phyloP scores from a whole-genome alignment of 2,329 filamentous ascomycete genomes.

The Xylariaceae sp. region DNA sequence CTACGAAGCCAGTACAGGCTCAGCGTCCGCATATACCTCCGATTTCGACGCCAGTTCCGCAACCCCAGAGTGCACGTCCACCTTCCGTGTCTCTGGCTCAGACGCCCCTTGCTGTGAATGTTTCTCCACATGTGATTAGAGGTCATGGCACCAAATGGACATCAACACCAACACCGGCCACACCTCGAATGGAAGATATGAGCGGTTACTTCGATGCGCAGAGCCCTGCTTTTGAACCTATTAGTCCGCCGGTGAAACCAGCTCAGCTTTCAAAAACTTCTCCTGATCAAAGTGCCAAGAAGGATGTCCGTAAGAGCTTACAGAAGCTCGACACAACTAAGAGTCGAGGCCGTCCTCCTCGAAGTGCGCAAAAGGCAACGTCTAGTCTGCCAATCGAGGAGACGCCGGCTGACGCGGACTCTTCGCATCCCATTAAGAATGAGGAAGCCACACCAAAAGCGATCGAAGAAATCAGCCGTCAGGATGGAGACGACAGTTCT shows the following conservation, averaged over 20 bases:
- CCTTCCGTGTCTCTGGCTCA: constrained; percentile 15
- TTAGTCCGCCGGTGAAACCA: constrained; percentile 48
- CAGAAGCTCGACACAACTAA: constrained; percentile 21
- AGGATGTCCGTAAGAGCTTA: constrained; percentile 28
- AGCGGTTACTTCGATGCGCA: constrained; percentile 35
- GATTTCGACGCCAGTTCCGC: constrained; percentile 17
- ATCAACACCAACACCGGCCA: constrained; percentile 52
- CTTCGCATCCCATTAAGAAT: constrained; percentile 47
- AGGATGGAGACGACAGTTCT: constrained; percentile 50
- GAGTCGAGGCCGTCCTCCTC: constrained; percentile 30
- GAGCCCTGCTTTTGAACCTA: constrained; percentile 54
- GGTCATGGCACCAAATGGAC: constrained; percentile 56
- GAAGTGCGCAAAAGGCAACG: constrained; percentile 30
- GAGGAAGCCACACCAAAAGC: constrained; percentile 53
- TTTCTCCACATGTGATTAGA: constrained; percentile 26
- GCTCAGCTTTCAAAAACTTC: constrained; percentile 32
- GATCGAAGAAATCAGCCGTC: constrained; percentile 52
- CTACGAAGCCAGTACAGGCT: constrained; percentile 7
- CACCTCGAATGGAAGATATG: constrained; percentile 37
- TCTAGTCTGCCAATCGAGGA: constrained; percentile 42
- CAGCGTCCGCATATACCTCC: constrained; percentile 18
- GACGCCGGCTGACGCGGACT: constrained; percentile 38
- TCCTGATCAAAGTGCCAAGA: constrained; percentile 28
- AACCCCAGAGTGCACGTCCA: constrained; percentile 13
- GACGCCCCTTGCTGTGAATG: constrained; percentile 17